Evolutionary conservation across 306 rosid species (phyloP), one percentile per base, ranked within the genome.

Genomic region (Acacia confusa): DNA sequence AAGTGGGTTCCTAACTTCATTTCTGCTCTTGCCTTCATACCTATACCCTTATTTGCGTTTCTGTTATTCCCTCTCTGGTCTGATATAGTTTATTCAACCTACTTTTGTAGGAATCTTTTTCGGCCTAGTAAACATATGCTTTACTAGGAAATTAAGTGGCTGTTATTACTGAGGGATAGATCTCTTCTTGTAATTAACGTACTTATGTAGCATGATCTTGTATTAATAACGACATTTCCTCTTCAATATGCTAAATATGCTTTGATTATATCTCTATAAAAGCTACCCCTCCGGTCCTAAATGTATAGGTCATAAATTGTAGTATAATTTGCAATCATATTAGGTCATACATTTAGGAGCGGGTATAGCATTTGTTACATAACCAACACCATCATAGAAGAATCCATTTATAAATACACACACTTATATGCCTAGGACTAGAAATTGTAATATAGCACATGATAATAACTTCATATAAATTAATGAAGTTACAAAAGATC

Each of bases 41-140:
- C 88, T 0, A 74, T 89, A 61, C 25, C 68, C 10, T 41, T 86
- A 36, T 91, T 83, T 66, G 70, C 47, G 6, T 7, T 17, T 34
- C 57, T 88, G 34, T 84, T 85, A 14, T 88, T 74, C 57, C 86
- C 80, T 2, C 88, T 88, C 0, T 44, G 85, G 84, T 25, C 48
- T 12, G 93, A 89, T 24, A 81, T 90, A 17, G n/a, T 80, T 19
- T 55, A 78, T 30, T 87, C 92, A 0, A 78, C 87, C 22, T 91
- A 83, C 48, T 36, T 68, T 68, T 82, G 88, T 68, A 74, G 83
- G 25, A 55, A 67, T 57, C 41, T 86, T 0, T 91, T 87, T 77
- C 79, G 82, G 34, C 88, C 92, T 4, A 70, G 65, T 34, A 85
- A 71, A 53, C 86, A 65, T 25, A 80, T 79, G 86, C 84, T 85